A percentile compares a stretch with the other conserved stretches of the same genome.
Evolutionary conservation across 805 yeast species (phyloP).

Genomic region (Ogataea paradorogensis): DNA sequence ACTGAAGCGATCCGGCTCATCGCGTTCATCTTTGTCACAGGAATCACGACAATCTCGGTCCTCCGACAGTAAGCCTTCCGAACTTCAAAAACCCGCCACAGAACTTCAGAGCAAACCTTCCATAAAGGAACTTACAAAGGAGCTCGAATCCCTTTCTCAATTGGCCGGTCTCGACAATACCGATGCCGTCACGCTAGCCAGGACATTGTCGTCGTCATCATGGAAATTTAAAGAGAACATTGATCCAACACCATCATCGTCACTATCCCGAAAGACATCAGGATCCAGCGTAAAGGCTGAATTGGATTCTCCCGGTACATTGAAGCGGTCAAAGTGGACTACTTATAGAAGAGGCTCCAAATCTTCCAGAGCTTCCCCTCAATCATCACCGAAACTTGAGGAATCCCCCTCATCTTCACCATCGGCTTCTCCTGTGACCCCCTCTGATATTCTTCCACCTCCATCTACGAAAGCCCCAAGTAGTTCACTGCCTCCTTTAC

Average conservation of each 20-base stretch:
- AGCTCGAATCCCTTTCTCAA: conserved; percentile 69
- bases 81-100: conserved; percentile 10
- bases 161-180: conserved; percentile 75
- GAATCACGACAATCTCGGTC: conserved; percentile 12
- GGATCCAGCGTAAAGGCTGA: conserved; percentile 13
- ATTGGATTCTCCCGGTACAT: conserved; percentile 17
- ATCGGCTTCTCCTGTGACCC: not conserved
- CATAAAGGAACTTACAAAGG: conserved; percentile 67
- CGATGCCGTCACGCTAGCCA: conserved; percentile 80
- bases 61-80: not conserved
- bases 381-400: conserved; percentile 1
- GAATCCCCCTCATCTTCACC: conserved; percentile 3
- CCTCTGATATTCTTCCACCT: conserved; percentile 3
- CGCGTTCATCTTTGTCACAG: conserved; percentile 26
- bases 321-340: conserved; percentile 48
- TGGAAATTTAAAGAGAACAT: conserved; percentile 48
- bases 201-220: conserved; percentile 71
- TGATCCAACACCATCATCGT: conserved; percentile 25
- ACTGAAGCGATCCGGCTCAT: conserved; percentile 28
- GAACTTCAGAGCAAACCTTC: conserved; percentile 47
- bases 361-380: conserved; percentile 13
- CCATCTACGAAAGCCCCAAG: conserved; percentile 14
- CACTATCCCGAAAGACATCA: conserved; percentile 9
- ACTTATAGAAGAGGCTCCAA: conserved; percentile 42
- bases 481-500: conserved; percentile 16